Conservation (phyloP, 2,329 filamentous ascomycete genomes). For the Fusarium poae region DNA sequence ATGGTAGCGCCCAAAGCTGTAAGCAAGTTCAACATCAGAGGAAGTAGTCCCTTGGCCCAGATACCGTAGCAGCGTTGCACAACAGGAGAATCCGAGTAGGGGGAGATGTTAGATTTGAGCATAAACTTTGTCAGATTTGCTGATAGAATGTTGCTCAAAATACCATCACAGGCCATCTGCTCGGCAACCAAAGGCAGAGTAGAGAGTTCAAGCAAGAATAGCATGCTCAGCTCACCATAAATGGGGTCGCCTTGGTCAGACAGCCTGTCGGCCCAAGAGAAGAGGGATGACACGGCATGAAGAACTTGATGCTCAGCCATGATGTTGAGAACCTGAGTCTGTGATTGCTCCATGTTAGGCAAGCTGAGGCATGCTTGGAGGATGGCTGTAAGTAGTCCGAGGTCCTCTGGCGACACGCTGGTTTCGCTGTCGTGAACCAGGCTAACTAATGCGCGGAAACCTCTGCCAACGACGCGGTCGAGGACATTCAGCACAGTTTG, state of each 20-base stretch:
- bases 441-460: conserved; percentile 84
- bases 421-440: conserved; percentile 83
- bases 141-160: conserved; percentile 82
- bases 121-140: conserved; percentile 85
- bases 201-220: conserved; percentile 90
- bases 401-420: conserved; percentile 76
- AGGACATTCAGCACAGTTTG: conserved; percentile 83
- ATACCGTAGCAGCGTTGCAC: conserved; percentile 84
- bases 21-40: conserved; percentile 89
- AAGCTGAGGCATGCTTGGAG: conserved; percentile 86
- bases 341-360: conserved; percentile 78
- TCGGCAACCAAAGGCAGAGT: conserved; percentile 85
- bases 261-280: conserved; percentile 92
- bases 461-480: conserved; percentile 81
- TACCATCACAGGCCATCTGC: conserved; percentile 87
- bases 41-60: conserved; percentile 90
- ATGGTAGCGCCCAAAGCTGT: conserved; percentile 83
- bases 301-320: conserved; percentile 78
- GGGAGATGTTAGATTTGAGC: conserved; percentile 77
- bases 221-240: conserved; percentile 91
- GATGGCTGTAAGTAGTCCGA: conserved; percentile 88
- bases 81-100: conserved; percentile 79
- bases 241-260: conserved; percentile 84
- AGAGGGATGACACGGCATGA: conserved; percentile 86
- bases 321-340: conserved; percentile 77